These are phyloP conservation scores for Mycena vitilis DNA, from an alignment of 768 basidiomycete genomes.

Conservation along the genomic window DNA sequence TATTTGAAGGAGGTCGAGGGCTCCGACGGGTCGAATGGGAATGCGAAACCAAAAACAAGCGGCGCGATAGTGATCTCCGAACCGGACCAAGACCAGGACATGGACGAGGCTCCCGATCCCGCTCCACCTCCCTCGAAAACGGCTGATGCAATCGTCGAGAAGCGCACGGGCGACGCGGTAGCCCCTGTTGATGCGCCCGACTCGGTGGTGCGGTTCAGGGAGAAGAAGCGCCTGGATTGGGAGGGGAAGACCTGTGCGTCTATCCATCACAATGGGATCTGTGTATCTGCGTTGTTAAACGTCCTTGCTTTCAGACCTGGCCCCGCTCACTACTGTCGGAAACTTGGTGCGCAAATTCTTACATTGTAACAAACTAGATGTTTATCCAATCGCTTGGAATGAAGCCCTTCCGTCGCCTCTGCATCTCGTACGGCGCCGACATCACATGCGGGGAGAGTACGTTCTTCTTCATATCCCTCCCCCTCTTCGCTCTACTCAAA, in stretches of 20 bases:
- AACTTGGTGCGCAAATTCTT: constrained; percentile 74
- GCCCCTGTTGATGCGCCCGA: constrained; percentile 72
- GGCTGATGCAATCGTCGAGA: constrained; percentile 42
- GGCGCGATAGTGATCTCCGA: constrained; percentile 49
- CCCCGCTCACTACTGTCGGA: constrained; percentile 93
- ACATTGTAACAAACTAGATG: background rate
- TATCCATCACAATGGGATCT: background rate
- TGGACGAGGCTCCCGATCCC: constrained; percentile 36
- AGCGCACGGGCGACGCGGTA: constrained; percentile 49
- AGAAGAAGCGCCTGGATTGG: constrained; percentile 93
- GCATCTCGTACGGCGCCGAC: constrained; percentile 87
- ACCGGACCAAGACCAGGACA: constrained; percentile 55
- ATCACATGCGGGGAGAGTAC: constrained; percentile 95
- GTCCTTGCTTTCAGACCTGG: constrained; percentile 45
- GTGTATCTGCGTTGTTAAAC: background rate
- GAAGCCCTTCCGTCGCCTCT: constrained; percentile 93
- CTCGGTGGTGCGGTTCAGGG: constrained; percentile 73
- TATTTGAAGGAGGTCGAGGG: constrained; percentile 68
- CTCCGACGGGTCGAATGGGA: constrained; percentile 44
- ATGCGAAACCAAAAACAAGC: constrained; percentile 34
- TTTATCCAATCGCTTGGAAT: constrained; percentile 3
- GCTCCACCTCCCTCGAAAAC: constrained; percentile 15
- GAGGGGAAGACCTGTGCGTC: constrained; percentile 83
- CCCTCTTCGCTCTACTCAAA: too few relatives aligned
- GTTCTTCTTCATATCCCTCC: constrained; percentile 32